Percentiles rank a stretch among this genome's conserved stretches.
Evolutionary conservation across 164 flowering plant species (phyloP).

Genomic region (Taxillus chinensis): DNA sequence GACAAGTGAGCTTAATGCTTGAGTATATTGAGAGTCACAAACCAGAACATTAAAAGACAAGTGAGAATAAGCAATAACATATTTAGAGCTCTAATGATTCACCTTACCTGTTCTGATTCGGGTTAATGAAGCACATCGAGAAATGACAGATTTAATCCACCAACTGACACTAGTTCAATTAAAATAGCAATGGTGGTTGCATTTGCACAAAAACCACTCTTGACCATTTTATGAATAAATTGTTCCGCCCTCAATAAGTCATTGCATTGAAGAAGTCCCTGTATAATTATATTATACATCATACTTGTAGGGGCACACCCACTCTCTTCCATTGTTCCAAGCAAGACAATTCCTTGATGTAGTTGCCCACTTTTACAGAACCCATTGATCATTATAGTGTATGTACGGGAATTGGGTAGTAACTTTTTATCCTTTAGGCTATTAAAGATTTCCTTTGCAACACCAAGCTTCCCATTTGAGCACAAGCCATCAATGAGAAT

Average conservation of each 20-base stretch:
- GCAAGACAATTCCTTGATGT: background rate
- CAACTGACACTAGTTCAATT: background rate
- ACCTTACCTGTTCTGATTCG: no score
- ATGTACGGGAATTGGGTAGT: background rate
- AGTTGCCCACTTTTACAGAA: background rate
- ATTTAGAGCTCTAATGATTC: no score
- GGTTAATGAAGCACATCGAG: background rate
- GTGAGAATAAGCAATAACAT: no score
- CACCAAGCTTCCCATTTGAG: background rate
- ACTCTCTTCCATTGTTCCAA: background rate
- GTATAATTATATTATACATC: background rate
- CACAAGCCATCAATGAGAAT: background rate
- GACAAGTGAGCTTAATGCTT: no score
- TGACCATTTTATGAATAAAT: background rate
- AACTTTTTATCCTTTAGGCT: background rate
- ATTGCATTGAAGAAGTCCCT: background rate
- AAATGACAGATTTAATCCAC: background rate
- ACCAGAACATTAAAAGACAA: no score
- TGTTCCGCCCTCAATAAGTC: background rate
- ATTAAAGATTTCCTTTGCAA: background rate
- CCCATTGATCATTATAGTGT: background rate
- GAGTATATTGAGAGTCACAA: no score
- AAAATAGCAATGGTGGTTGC: background rate
- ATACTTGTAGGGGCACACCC: background rate
- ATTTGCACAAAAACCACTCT: background rate